Base-by-base conservation (phyloP, 257 asterid species). In the Solanum sitiens region DNA sequence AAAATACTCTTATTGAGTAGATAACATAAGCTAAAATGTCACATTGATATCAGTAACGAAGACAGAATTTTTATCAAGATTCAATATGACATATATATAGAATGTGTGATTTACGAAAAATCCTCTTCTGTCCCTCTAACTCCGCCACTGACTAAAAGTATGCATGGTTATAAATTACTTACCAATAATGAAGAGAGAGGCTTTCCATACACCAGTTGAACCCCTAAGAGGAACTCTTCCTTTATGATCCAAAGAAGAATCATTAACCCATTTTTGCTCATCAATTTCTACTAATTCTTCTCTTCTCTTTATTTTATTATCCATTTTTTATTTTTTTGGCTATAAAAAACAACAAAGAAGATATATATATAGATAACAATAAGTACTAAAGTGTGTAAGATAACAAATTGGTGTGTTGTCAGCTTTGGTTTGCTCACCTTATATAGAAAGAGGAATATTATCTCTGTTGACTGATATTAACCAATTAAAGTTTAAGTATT, bases 141-240 rank as follows among this genome's bases (percentile, higher is more conserved):
- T 71, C 44, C 12, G 6, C 25, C 0, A 2, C 14, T 2, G 14
- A 33, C 15, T 33, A 73, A 73, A 6, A 35, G 7, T 73, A 35
- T 80, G 30, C 68, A 80, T 80, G 85, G 85, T 11, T 75, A 80
- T 30, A 30, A 18, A 79, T 15, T 80, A 9, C 88, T n/a, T 93
- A 96, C 99, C 98, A 32, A 97, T 91, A 45, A 96, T 97, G 92
- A 95, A 96, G 87, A 94, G 91, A 50, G 99, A 92, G 71, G 99
- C 99, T 89, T 89, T 96, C 99, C 99, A 97, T 42, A 93, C 93
- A 75, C 99, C 99, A 71, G 99, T 97, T 10, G 98, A 91, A 85
- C 92, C 88, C 44, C 99, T 93, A 4, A 89, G 89, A 59, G 99
- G 99, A 87, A 93, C 80, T 88, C 94, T 90, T 47, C 98, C 98